Evolutionary conservation across 1,284 basidiomycete species (phyloP), one percentile per base, ranked within the genome.

Genomic region (Ganoderma lucidum): DNA sequence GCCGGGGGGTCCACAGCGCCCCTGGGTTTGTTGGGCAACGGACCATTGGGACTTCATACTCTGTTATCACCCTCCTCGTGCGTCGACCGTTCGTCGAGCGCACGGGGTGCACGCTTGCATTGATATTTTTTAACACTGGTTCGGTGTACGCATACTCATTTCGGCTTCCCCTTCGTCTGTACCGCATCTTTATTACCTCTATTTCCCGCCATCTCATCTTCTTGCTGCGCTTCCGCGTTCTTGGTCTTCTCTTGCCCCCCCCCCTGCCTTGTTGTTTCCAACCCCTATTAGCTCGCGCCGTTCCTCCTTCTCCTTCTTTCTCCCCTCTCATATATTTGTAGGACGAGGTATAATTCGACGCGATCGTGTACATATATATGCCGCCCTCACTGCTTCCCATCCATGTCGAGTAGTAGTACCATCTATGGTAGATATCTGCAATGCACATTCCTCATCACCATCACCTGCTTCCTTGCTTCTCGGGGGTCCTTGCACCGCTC

Each of bases 161-260:
- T 14, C 37, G 39, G 55, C 62, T 59, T 62, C 48, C 53, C 58
- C 48, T 65, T 74, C 68, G 67, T 70, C 65, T 68, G 71, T 70
- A 70, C 66, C 59, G 67, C 71, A 72, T 72, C n/a, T 74, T 74
- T 74, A 72, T 72, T 74, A 41, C 60, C 45, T 71, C 66, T 64
- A 30, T 55, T 53, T 68, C 39, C 30, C 64, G 30, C 35, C 35
- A 37, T 53, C 62, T 55, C 30, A n/a, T n/a, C 1, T 19, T 28
- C 55, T 48, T 53, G 48, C 56, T 39, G 35, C 56, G 32, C 32
- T 41, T n/a, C 23, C 62, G 58, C 30, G 28, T 35, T 61, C 58
- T 61, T 70, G 23, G 48, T 67, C 63, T 59, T 67, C 55, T 62
- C 62, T 44, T 48, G 15, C 53, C 62, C 8, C n/a, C 35, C 32